Evolutionary conservation across 2,329 filamentous ascomycete genomes (phyloP), one percentile per base, ranked within the genome.

Genomic region (Xylariaceae sp.): DNA sequence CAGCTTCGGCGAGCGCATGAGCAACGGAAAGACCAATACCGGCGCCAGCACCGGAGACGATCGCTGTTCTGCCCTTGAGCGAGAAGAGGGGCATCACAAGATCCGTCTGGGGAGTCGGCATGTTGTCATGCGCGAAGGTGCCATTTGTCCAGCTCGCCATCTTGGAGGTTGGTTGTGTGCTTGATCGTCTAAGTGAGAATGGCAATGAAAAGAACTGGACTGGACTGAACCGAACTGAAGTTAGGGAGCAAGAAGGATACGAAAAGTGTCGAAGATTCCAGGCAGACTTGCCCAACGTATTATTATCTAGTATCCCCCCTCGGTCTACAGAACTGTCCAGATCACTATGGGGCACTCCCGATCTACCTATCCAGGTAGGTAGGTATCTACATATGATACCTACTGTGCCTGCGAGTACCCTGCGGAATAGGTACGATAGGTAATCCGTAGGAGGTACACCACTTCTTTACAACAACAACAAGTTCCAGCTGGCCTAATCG

Each of bases 21-120:
- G 86, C 87, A 34, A 89, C 80, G 4, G 80, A 79, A 30, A 88
- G 76, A 48, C 88, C 88, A 64, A 90, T 88, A 39, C 88, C 87
- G 17, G 67, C 68, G 7, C 67, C 69, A 34, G 69, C 69, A 18
- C 88, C 88, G 1, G 85, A 83, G 48, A 90, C 81, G 64, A 90
- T 87, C 37, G 86, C 87, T 1, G 87, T 89, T 67, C 84, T 83
- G 49, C 86, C 86, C 69, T 85, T 86, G 55, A 90, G 77, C 4
- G 86, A 89, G 75, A 89, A 88, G 60, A 89, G 80, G 39, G 83
- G 80, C 69, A 89, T 71, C 59, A 89, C 80, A 50, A 81, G 76
- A 57, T 79, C 78, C 34, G 76, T 72, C 57, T 73, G 66, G 45
- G 80, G 78, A 2, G 76, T 66, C 37, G 69, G 71, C 65, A 81